phyloP scores from a whole-genome alignment of 2,329 filamentous ascomycete species.

The Pseudocercospora musae region DNA sequence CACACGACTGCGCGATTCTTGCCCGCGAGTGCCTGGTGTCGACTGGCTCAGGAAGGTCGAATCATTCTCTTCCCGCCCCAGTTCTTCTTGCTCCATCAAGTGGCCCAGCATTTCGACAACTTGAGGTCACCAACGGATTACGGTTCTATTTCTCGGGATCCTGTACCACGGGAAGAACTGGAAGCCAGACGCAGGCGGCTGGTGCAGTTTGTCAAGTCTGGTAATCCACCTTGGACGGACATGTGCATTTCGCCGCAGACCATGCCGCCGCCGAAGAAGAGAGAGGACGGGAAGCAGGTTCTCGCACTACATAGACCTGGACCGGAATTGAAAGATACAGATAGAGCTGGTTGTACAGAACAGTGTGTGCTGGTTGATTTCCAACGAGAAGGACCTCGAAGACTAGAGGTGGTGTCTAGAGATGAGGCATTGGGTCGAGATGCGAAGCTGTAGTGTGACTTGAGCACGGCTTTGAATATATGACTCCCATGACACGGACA shows the following conservation, averaged over 20 bases:
- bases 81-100: constrained; percentile 65
- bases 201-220: constrained; percentile 50
- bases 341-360: constrained; percentile 51
- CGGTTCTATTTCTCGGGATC: constrained; percentile 26
- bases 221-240: constrained; percentile 42
- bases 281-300: constrained; percentile 50
- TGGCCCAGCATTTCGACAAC: constrained; percentile 33
- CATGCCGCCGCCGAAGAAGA: constrained; percentile 37
- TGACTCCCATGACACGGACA: too few species aligned
- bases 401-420: constrained; percentile 50
- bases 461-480: neutral
- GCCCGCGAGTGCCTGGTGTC: constrained; percentile 66
- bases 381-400: constrained; percentile 53
- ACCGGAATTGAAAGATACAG: constrained; percentile 46
- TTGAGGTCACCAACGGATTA: constrained; percentile 32
- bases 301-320: constrained; percentile 55
- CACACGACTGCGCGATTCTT: constrained; percentile 77
- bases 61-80: constrained; percentile 91
- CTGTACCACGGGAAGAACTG: constrained; percentile 39
- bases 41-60: constrained; percentile 58
- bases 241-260: constrained; percentile 44
- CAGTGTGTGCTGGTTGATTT: constrained; percentile 58
- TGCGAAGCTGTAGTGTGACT: constrained; percentile 14
- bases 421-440: constrained; percentile 37
- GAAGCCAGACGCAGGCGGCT: constrained; percentile 53